phyloP scores from a whole-genome alignment of 1,284 basidiomycete species.

The Ceratobasidium sp. region DNA sequence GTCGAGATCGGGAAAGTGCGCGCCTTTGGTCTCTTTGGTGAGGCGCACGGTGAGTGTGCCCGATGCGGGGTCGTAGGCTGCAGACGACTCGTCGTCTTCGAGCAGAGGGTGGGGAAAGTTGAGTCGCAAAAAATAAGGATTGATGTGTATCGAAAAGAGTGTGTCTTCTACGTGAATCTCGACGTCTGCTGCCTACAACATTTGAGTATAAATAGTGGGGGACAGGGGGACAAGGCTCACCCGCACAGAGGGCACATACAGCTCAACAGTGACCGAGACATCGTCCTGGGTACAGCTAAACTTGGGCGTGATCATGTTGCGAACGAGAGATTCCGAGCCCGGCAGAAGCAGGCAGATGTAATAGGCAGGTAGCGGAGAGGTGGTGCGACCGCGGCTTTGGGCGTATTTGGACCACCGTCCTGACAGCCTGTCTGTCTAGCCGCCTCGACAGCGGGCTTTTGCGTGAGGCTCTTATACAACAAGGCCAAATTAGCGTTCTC shows the following conservation, averaged over 20 bases:
- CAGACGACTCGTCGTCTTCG: constrained; percentile 74
- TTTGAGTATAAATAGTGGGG: constrained; percentile 42
- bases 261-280: constrained; percentile 62
- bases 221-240: constrained; percentile 58
- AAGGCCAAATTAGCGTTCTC: background rate
- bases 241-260: constrained; percentile 78
- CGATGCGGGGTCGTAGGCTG: constrained; percentile 71
- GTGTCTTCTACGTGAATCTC: constrained; percentile 77
- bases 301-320: constrained; percentile 75
- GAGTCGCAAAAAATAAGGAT: constrained; percentile 80
- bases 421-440: too few relatives aligned
- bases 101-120: constrained; percentile 61
- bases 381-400: constrained; percentile 16
- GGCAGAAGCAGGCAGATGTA: constrained; percentile 1
- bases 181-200: constrained; percentile 71
- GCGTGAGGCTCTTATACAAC: too few relatives aligned
- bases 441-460: too few relatives aligned
- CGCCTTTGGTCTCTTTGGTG: constrained; percentile 67
- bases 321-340: background rate
- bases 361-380: background rate
- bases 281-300: constrained; percentile 77
- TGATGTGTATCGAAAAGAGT: constrained; percentile 74
- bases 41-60: constrained; percentile 74
- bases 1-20: constrained; percentile 75
- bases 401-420: constrained; percentile 26